Base-by-base conservation (phyloP, 257 asterid species). In the Lycium ferocissimum region DNA sequence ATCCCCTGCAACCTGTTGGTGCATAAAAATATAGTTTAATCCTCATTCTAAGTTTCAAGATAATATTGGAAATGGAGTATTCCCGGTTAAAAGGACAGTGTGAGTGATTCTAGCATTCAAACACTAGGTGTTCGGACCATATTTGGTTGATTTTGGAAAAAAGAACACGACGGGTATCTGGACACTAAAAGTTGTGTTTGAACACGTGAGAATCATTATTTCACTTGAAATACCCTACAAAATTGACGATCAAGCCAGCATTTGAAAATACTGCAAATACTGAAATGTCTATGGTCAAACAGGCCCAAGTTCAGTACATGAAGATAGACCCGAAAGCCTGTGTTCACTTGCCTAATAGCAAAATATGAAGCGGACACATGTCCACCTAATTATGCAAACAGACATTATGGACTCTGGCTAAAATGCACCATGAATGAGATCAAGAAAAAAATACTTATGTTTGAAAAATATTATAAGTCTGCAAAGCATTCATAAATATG, bases 1-100 rank as follows among this genome's bases (percentile, higher is more conserved):
- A 95, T 95, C 37, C 98, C 98, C 76, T 93, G 97, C 85, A 95
- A 85, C 93, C 98, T 94, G 87, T 84, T 45, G 15, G 61, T 51
- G 22, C 1, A 1, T 49, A n/a, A 10, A 53, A 0, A 4, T 7
- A 22, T 76, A 12, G 20, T 51, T 76, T 63, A 76, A 2, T 51
- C 7, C 14, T 26, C 26, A 0, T 45, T 76, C 62, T 13, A 76
- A 11, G 22, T 22, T 22, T 76, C 63, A 76, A 76, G 18, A 26
- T 0, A 76, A 53, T 59, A 51, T 0, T 26, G 22, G 47, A 38
- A 70, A 13, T 22, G 22, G 13, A 51, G 8, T 26, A 26, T 26
- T 2, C 11, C 9, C 76, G 14, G 20, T 43, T 14, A 14, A 37
- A 8, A 37, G 20, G n/a, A 67, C 22, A 1, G 53, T 17, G 45